Base-by-base conservation (phyloP, 441 rosid species). In the Metrosideros polymorpha region DNA sequence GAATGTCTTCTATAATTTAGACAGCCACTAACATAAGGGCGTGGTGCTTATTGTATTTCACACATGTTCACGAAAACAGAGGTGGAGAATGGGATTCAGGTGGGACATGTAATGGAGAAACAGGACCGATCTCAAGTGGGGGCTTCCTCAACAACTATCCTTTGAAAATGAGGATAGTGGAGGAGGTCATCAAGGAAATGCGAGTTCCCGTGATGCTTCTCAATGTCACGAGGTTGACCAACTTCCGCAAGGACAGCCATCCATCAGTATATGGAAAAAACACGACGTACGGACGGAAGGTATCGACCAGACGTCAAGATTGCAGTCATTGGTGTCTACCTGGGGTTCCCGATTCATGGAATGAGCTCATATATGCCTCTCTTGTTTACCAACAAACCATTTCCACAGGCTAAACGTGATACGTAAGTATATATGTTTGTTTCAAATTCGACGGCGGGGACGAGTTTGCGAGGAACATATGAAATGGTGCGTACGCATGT, bases 251-350 rank as follows among this genome's bases (percentile, higher is more conserved):
- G 90, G 99, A 96, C 45, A 98, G 99, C 30, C 99, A 96, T 88
- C 99, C 99, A 4, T 95, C 99, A 17, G 82, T 94, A 85, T 97
- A 90, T 52, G 96, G 99, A 51, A 96, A 94, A 93, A 93, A 84
- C 82, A 52, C 71, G 19, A 87, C 83, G 0, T 89, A 88, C 9
- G 92, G 92, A 47, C 90, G 86, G 85, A 92, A 87, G 87, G 89
- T 90, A 43, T 89, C 94, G 3, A 84, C 85, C 12, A 92, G 93
- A 84, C 90, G 91, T 83, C 98, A 97, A 86, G 99, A 97, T 89
- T 97, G 99, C 90, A 97, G 99, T 90, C 99, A 97, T 85, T 97
- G 99, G 99, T 97, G 99, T 89, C 92, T 97, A 85, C 99, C 98
- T 0, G 99, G 99, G 54, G 95, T 97, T 52, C 99, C 99, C 5